A percentile compares a stretch with the other conserved stretches of the same genome.
Evolutionary conservation across 2,329 filamentous ascomycete genomes (phyloP).

Genomic region (Venturia aucupariae): DNA sequence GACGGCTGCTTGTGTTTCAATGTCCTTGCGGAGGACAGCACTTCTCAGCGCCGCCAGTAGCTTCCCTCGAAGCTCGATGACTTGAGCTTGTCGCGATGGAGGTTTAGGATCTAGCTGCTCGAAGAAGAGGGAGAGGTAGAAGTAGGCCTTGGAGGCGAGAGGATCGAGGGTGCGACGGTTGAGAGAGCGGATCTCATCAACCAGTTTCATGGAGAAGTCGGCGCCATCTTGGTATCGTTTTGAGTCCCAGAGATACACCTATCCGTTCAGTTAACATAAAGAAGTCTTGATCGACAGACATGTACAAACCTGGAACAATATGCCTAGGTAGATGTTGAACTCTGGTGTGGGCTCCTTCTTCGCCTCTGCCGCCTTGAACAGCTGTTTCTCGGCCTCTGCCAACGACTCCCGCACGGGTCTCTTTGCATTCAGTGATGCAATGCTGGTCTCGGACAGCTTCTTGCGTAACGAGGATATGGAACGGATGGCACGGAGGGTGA

Average conservation of each 20-base stretch:
- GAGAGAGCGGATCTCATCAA: constrained; percentile 75
- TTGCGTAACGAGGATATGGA: constrained; percentile 96
- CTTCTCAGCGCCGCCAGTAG: constrained; percentile 84
- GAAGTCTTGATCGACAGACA: neutral
- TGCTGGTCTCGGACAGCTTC: constrained; percentile 70
- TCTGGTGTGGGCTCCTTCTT: constrained; percentile 73
- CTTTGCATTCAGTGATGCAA: constrained; percentile 48
- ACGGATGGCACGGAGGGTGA: constrained; percentile 84
- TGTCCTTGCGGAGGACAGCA: constrained; percentile 91
- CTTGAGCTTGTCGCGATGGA: constrained; percentile 77
- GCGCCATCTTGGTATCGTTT: constrained; percentile 73
- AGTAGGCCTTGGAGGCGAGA: constrained; percentile 90
- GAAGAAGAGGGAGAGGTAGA: constrained; percentile 93
- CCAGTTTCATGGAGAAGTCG: constrained; percentile 73
- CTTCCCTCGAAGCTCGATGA: constrained; percentile 76
- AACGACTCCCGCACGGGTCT: constrained; percentile 49
- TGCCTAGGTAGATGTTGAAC: constrained; percentile 79
- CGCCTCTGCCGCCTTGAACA: constrained; percentile 45
- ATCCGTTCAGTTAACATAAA: constrained; percentile 23
- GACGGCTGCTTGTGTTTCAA: constrained; percentile 93
- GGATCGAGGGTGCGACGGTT: constrained; percentile 94
- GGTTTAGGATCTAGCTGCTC: constrained; percentile 83
- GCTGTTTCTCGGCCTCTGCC: constrained; percentile 56
- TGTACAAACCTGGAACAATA: constrained; percentile 46
- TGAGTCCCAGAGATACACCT: constrained; percentile 82